Evolutionary conservation across 202 grass and related monocot species (phyloP).

Genomic region (Panicum hallii): DNA sequence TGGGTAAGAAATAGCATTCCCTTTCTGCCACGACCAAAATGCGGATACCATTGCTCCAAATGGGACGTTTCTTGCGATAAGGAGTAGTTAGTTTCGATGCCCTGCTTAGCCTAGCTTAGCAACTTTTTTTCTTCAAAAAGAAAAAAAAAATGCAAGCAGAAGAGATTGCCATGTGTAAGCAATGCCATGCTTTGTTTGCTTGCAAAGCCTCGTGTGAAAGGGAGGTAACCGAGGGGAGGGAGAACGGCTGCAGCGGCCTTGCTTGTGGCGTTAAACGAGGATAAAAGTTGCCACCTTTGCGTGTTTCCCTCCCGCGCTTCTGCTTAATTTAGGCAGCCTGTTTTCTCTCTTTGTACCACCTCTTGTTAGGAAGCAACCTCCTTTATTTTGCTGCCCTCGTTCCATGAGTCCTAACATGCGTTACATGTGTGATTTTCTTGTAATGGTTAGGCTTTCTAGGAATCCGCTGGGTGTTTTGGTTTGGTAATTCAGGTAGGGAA

Average conservation of each 20-base stretch:
- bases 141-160: background rate
- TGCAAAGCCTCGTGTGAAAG: constrained; percentile 42
- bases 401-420: background rate
- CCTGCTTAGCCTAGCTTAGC: background rate
- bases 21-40: constrained; percentile 9
- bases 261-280: constrained; percentile 49
- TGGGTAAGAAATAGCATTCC: constrained; percentile 4
- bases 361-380: constrained; percentile 29
- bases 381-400: constrained; percentile 11
- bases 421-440: constrained; percentile 4
- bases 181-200: constrained; percentile 47
- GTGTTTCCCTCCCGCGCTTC: constrained; percentile 44
- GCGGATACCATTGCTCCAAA: background rate
- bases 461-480: constrained; percentile 2
- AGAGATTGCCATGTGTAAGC: constrained; percentile 41
- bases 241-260: constrained; percentile 17
- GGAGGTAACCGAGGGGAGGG: constrained; percentile 7
- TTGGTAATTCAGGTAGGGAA: constrained; percentile 45
- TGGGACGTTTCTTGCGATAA: background rate
- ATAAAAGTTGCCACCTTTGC: constrained; percentile 51
- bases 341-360: constrained; percentile 6
- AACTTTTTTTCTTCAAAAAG: background rate
- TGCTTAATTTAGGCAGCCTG: constrained; percentile 49
- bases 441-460: background rate
- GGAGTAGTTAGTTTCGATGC: background rate